Evolutionary conservation across 2,329 filamentous ascomycete genomes (phyloP), one percentile per base, ranked within the genome.

Genomic region (Penicillium sp.): DNA sequence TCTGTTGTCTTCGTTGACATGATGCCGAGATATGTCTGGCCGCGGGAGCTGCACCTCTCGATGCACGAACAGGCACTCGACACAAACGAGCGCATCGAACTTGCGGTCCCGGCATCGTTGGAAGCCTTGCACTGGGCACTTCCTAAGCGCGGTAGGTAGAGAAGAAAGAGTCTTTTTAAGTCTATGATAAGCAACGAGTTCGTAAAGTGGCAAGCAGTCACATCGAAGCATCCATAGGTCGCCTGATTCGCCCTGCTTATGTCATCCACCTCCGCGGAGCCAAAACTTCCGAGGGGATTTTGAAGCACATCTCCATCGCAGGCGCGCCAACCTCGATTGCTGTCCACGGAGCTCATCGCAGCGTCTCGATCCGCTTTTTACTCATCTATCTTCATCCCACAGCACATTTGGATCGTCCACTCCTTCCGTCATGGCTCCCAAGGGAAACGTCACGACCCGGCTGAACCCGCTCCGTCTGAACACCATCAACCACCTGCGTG

Each of bases 401-500:
- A 31, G 18, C 37, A 37, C 33, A 7, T 19, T 41, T 7, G 39
- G 22, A 22, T 49, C 16, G 6, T 24, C 31, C 14, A 22, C 43
- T 46, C 35, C 47, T 60, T 58, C 51, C 67, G 72, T 52, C 46
- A 81, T 81, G 78, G 74, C 77, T 66, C 70, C 75, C 47, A 79
- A 79, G 66, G 76, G 74, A 58, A 67, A 62, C 51, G 69, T 73
- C 41, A 71, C 77, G n/a, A 80, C 78, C 59, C 74, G 74, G 55
- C 69, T 80, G 54, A 78, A 77, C 66, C 76, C 78, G 33, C 71
- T 81, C 60, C 77, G 77, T 61, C 71, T 81, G 49, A 78, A 81
- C 69, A 78, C 78, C 58, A 77, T 81, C 61, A 69, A 73, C 55
- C 73, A 87, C 70, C 82, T 91, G 58, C 85, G 85, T 68, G 82